Evolutionary conservation across 2,329 filamentous ascomycete genomes (phyloP).

Genomic region (Fusarium floridanum): DNA sequence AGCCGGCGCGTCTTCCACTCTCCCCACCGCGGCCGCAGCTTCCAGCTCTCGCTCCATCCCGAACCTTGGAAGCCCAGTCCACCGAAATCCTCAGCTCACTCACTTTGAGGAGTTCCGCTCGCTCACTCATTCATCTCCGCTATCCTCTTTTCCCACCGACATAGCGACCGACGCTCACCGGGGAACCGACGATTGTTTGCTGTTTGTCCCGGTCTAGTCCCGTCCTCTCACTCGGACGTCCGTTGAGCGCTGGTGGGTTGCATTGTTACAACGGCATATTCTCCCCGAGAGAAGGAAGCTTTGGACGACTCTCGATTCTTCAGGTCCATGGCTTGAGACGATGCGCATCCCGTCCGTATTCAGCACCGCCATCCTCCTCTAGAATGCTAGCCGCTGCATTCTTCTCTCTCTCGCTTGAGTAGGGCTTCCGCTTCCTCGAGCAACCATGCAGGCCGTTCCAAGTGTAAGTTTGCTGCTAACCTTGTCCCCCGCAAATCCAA

Average conservation of each 20-base stretch:
- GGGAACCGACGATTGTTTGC: slow-evolving; percentile 5
- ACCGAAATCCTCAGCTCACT: not conserved
- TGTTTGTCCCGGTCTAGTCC: slow-evolving; percentile 34
- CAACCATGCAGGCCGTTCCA: slow-evolving; percentile 68
- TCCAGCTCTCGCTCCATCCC: slow-evolving; percentile 18
- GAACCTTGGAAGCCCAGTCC: not conserved
- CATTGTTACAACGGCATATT: slow-evolving; percentile 29
- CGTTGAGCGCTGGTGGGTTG: slow-evolving; percentile 33
- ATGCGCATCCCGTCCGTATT: slow-evolving; percentile 47
- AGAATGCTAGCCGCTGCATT: slow-evolving; percentile 53
- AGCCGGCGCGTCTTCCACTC: slow-evolving; percentile 38
- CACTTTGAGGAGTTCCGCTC: slow-evolving; percentile 12
- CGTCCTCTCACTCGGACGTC: slow-evolving; percentile 28
- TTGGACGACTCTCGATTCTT: slow-evolving; percentile 29
- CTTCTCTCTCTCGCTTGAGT: slow-evolving; percentile 54
- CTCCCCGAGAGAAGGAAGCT: slow-evolving; percentile 15
- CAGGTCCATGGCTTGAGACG: slow-evolving; percentile 47
- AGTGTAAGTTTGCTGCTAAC: slow-evolving; percentile 57
- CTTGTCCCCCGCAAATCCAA: slow-evolving; percentile 38
- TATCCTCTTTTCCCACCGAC: slow-evolving; percentile 1
- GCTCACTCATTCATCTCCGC: slow-evolving; percentile 15
- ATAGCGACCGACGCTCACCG: slow-evolving; percentile 6
- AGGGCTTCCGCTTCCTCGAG: slow-evolving; percentile 54
- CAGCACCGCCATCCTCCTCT: slow-evolving; percentile 46
- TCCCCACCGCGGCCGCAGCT: slow-evolving; percentile 36